Percentiles rank a stretch among this genome's conserved stretches.
Evolutionary conservation across 495 filamentous ascomycete genomes (phyloP).

Genomic region (Trichoderma asperelloides): DNA sequence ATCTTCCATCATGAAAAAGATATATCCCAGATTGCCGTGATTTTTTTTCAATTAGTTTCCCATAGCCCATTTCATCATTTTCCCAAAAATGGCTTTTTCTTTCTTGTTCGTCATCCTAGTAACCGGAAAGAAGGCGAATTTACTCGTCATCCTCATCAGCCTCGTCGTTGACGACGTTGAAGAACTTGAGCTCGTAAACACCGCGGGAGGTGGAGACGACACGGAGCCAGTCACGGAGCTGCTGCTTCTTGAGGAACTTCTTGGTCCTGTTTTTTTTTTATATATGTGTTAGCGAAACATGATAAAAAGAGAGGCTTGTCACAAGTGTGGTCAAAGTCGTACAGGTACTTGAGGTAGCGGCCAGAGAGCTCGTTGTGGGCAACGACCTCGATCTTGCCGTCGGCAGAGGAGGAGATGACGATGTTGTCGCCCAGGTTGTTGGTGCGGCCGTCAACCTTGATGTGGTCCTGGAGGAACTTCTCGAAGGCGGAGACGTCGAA

Average conservation of each 20-base stretch:
- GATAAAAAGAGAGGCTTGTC: background rate
- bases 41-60: background rate
- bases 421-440: constrained; percentile 95
- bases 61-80: background rate
- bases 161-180: constrained; percentile 98
- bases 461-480: constrained; percentile 99
- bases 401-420: constrained; percentile 78
- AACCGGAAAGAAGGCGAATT: constrained; percentile 18
- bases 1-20: background rate
- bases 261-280: constrained; percentile 83
- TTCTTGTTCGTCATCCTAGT: background rate
- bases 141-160: constrained; percentile 97
- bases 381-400: constrained; percentile 96
- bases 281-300: background rate
- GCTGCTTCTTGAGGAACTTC: constrained; percentile 99
- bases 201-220: constrained; percentile 95
- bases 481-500: constrained; percentile 98
- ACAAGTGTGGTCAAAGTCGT: constrained; percentile 30
- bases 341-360: constrained; percentile 99
- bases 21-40: background rate
- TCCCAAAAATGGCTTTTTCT: background rate
- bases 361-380: constrained; percentile 97
- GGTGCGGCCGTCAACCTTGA: constrained; percentile 97
- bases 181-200: constrained; percentile 99
- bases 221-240: constrained; percentile 98